These are phyloP conservation scores for Amaranthus hypochondriacus DNA, from an alignment of 148 eudicot genomes.

Conservation along the genomic window DNA sequence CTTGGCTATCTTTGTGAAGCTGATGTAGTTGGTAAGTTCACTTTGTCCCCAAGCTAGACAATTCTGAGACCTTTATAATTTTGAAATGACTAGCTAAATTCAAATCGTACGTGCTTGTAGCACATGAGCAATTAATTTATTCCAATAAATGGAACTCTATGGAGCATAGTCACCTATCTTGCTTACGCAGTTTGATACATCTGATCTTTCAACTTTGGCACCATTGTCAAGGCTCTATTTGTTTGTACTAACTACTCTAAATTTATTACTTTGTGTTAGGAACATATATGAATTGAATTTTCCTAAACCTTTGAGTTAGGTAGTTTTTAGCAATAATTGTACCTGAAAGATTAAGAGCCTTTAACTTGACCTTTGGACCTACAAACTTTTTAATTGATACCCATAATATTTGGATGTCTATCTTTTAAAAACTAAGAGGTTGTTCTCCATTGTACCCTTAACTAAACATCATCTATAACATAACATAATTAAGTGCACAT, in stretches of 20 bases:
- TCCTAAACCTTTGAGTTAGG: background rate
- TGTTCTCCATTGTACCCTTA: too few species aligned
- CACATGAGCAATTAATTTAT: too few species aligned
- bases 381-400: too few species aligned
- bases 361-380: too few species aligned
- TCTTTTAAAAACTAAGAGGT: too few species aligned
- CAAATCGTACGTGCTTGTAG: background rate
- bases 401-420: too few species aligned
- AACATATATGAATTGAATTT: background rate
- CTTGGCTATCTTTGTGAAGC: slow-evolving; percentile 94
- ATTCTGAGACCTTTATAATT: too few species aligned
- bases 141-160: background rate
- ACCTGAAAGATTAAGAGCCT: too few species aligned
- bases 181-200: background rate
- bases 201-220: background rate
- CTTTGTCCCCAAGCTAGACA: background rate
- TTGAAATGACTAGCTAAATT: background rate
- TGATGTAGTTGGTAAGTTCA: slow-evolving; percentile 73
- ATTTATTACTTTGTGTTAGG: background rate
- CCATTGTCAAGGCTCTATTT: background rate
- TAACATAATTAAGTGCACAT: too few species aligned
- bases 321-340: too few species aligned
- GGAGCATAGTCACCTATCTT: background rate
- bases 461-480: too few species aligned
- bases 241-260: background rate